Percentiles rank a stretch among this genome's conserved stretches.
phyloP scores from a whole-genome alignment of 768 basidiomycete genomes.

The Austroboletus festivus region DNA sequence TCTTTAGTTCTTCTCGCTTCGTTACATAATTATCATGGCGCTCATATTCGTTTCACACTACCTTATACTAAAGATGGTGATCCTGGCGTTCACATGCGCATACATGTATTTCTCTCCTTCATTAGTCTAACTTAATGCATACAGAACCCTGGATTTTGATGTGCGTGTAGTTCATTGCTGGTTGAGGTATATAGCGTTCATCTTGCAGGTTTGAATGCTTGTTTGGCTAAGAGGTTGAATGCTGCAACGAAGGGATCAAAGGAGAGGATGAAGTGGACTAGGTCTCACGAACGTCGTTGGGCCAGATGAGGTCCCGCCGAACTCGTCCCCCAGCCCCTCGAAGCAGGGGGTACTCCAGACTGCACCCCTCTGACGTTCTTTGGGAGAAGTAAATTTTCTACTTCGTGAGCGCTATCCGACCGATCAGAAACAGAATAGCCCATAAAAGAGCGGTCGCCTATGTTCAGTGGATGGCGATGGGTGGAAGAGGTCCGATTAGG shows the following conservation, averaged over 20 bases:
- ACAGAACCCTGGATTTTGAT: background rate
- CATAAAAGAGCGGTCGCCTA: constrained; percentile 41
- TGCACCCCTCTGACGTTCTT: constrained; percentile 19
- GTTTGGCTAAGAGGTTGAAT: constrained; percentile 42
- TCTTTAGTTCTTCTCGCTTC: constrained; percentile 5
- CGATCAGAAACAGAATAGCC: constrained; percentile 50
- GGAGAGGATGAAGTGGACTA: background rate
- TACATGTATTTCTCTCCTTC: constrained; percentile 22
- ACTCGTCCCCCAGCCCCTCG: constrained; percentile 38
- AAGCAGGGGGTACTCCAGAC: constrained; percentile 17
- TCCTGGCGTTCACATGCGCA: constrained; percentile 7
- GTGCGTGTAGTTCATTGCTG: background rate
- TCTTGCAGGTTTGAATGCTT: constrained; percentile 48
- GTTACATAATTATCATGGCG: constrained; percentile 4
- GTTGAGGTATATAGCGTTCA: constrained; percentile 5
- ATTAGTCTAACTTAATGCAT: constrained; percentile 18
- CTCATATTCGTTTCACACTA: constrained; percentile 14
- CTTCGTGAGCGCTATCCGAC: constrained; percentile 68
- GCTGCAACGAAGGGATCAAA: constrained; percentile 28
- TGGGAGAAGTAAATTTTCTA: constrained; percentile 59
- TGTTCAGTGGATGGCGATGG: constrained; percentile 44
- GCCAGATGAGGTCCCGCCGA: constrained; percentile 21
- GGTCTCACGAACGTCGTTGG: constrained; percentile 26
- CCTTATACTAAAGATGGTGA: constrained; percentile 6
- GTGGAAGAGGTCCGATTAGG: constrained; percentile 22